phyloP scores from a whole-genome alignment of 768 basidiomycete species.

The Amylocystis lapponica region DNA sequence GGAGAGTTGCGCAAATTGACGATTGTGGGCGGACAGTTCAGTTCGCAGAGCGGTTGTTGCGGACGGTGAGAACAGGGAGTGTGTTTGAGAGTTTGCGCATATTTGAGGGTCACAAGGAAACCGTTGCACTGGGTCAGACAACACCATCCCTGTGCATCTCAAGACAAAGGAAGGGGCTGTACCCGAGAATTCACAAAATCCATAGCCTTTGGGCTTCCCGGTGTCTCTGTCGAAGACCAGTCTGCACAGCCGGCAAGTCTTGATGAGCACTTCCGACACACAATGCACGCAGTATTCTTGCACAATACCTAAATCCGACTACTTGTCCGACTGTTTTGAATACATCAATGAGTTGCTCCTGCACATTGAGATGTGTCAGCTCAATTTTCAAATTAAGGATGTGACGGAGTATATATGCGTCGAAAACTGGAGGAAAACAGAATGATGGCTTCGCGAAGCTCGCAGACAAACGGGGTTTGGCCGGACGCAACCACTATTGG shows the following conservation, averaged over 20 bases:
- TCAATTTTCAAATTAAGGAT: constrained; percentile 6
- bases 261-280: background rate
- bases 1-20: no score
- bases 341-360: constrained; percentile 82
- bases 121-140: background rate
- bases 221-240: constrained; percentile 88
- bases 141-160: background rate
- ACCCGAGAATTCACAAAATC: constrained; percentile 92
- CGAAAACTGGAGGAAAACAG: no score
- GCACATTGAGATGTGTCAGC: background rate
- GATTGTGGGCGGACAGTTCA: no score
- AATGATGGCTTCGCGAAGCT: no score
- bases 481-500: no score
- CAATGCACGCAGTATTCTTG: background rate
- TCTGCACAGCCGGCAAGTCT: constrained; percentile 32
- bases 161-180: constrained; percentile 31
- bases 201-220: constrained; percentile 93
- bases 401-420: no score
- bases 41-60: no score
- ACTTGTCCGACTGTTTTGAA: constrained; percentile 89
- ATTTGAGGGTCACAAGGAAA: background rate
- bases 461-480: no score
- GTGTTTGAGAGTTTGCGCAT: no score
- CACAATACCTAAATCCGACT: constrained; percentile 70
- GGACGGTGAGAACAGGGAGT: no score